phyloP scores from a whole-genome alignment of 176 grass and related monocot species.

The Rhipidocladum racemiflorum region DNA sequence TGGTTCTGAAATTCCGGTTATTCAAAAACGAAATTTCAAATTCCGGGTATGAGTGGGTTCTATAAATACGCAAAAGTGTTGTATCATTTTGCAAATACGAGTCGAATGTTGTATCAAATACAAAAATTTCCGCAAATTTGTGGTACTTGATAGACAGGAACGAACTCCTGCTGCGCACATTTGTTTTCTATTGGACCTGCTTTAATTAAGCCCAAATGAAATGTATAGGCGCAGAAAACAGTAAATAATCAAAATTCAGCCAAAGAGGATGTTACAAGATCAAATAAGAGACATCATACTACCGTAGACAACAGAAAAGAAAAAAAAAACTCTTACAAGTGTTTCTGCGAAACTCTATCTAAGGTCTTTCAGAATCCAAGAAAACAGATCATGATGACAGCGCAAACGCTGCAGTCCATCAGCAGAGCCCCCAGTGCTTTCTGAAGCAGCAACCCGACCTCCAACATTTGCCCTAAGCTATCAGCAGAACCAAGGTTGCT shows the following conservation, averaged over 20 bases:
- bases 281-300: background rate
- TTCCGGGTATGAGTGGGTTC: too few relatives aligned
- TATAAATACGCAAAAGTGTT: too few relatives aligned
- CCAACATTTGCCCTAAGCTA: conserved; percentile 51
- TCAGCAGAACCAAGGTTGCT: conserved; percentile 37
- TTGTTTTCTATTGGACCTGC: background rate
- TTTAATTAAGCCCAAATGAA: background rate
- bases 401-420: conserved; percentile 75
- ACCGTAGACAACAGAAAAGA: background rate
- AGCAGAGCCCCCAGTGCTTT: conserved; percentile 48
- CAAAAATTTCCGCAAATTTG: too few relatives aligned
- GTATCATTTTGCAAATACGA: too few relatives aligned
- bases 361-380: conserved; percentile 47
- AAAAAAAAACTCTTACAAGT: background rate
- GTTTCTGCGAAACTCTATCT: background rate
- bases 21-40: too few relatives aligned
- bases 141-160: background rate
- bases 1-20: too few relatives aligned
- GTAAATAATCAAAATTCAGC: conserved; percentile 12
- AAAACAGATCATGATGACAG: conserved; percentile 72
- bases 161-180: background rate
- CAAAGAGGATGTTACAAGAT: background rate
- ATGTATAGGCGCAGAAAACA: background rate
- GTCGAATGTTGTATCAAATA: too few relatives aligned
- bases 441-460: conserved; percentile 55